phyloP scores from a whole-genome alignment of 2,329 filamentous ascomycete species.

The Aschersonia sp. region DNA sequence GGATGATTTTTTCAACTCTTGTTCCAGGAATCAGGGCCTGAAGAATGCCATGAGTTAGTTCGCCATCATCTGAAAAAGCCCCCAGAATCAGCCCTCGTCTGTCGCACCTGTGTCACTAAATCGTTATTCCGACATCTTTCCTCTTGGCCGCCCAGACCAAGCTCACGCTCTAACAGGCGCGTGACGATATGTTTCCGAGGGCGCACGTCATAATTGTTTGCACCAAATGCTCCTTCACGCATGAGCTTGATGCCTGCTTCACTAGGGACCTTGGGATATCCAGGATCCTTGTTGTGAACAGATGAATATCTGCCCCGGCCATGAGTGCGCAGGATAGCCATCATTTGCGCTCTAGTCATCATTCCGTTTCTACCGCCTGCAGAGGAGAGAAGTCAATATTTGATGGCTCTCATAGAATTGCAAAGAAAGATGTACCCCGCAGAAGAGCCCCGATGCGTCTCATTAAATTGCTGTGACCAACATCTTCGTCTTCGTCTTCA shows the following conservation, averaged over 20 bases:
- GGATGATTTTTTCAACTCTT: conserved; percentile 71
- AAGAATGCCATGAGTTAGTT: not conserved
- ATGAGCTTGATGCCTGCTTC: conserved; percentile 65
- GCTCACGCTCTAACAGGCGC: conserved; percentile 66
- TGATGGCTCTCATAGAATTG: not conserved
- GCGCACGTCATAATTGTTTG: conserved; percentile 39
- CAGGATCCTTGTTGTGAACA: conserved; percentile 34
- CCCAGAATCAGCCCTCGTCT: not conserved
- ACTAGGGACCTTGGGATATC: conserved; percentile 76
- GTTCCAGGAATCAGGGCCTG: conserved; percentile 66
- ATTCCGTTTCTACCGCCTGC: conserved; percentile 12
- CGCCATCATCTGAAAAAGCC: not conserved
- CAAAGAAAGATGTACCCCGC: conserved; percentile 11
- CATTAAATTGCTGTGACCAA: conserved; percentile 14
- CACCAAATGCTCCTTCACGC: conserved; percentile 68
- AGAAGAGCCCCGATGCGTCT: conserved; percentile 19
- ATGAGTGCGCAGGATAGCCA: conserved; percentile 24
- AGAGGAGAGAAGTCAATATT: not conserved
- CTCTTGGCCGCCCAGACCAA: conserved; percentile 52
- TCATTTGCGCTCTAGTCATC: conserved; percentile 21
- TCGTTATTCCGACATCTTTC: conserved; percentile 45
- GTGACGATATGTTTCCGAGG: conserved; percentile 48
- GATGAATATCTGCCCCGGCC: conserved; percentile 17
- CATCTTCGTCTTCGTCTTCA: conserved; percentile 9
- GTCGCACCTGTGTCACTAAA: conserved; percentile 51